Evolutionary conservation across 1,284 basidiomycete genomes (phyloP).

Genomic region (Ceratobasidium sp.): DNA sequence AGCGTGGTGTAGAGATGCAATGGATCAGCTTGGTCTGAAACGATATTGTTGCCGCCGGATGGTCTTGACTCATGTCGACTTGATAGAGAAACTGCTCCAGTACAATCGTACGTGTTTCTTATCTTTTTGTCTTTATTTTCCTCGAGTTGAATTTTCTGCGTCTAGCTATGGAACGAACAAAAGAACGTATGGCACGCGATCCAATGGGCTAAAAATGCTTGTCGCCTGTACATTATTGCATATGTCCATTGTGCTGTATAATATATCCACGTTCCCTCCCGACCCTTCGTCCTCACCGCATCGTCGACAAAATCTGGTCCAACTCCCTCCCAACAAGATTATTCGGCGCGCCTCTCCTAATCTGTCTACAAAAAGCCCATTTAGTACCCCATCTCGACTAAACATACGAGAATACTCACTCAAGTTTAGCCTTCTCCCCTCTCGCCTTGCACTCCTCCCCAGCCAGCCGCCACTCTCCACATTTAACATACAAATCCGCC

Average conservation of each 20-base stretch:
- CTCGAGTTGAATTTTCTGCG: neutral
- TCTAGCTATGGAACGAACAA: slow-evolving; percentile 45
- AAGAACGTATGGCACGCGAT: slow-evolving; percentile 45
- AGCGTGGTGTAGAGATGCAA: slow-evolving; percentile 78
- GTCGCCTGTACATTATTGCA: slow-evolving; percentile 28
- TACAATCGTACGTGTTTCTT: slow-evolving; percentile 86
- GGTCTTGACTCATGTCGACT: slow-evolving; percentile 97
- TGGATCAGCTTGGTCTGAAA: slow-evolving; percentile 92
- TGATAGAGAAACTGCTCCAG: slow-evolving; percentile 95
- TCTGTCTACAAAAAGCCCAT: slow-evolving; percentile 64
- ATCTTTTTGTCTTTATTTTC: neutral
- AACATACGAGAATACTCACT: slow-evolving; percentile 68
- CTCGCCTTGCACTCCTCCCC: slow-evolving; percentile 90
- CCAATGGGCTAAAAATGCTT: slow-evolving; percentile 10
- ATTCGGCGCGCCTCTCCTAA: slow-evolving; percentile 80
- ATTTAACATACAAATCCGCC: slow-evolving; percentile 87
- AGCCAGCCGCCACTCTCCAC: slow-evolving; percentile 89
- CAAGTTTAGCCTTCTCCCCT: slow-evolving; percentile 82
- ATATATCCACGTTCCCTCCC: slow-evolving; percentile 26
- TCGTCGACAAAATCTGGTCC: slow-evolving; percentile 69
- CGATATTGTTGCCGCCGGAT: slow-evolving; percentile 97
- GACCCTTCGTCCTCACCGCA: slow-evolving; percentile 45
- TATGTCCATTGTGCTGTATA: slow-evolving; percentile 37
- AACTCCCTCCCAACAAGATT: slow-evolving; percentile 83
- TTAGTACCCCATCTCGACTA: slow-evolving; percentile 40